phyloP scores from a whole-genome alignment of 768 basidiomycete genomes.

The Calocera cornea region DNA sequence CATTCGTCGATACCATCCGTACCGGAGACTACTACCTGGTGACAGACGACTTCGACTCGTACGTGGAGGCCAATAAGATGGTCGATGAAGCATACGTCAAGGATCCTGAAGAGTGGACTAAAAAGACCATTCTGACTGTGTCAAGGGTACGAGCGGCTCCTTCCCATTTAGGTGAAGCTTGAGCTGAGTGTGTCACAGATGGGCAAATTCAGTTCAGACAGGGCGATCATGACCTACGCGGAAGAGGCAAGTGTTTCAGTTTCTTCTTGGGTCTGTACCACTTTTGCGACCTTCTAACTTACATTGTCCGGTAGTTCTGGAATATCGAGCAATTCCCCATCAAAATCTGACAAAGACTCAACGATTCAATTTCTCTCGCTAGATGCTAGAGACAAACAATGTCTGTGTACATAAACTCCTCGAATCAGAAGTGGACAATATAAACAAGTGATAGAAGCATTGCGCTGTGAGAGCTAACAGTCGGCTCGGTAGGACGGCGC shows the following conservation, averaged over 20 bases:
- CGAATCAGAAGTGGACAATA: too few species aligned
- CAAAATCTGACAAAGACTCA: not conserved
- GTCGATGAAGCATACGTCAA: slow-evolving; percentile 72
- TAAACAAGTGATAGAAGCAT: too few species aligned
- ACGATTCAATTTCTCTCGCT: not conserved
- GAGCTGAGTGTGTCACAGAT: slow-evolving; percentile 35
- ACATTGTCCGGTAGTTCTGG: slow-evolving; percentile 12
- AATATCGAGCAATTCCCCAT: slow-evolving; percentile 15
- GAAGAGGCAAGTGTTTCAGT: slow-evolving; percentile 30
- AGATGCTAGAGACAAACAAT: not conserved
- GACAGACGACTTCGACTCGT: slow-evolving; percentile 90
- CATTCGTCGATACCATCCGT: slow-evolving; percentile 65
- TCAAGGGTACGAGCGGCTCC: slow-evolving; percentile 43
- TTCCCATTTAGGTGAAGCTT: too few species aligned
- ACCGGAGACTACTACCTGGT: slow-evolving; percentile 68
- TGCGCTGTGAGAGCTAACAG: too few species aligned
- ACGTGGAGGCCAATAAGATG: slow-evolving; percentile 21
- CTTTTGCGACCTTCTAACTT: slow-evolving; percentile 5
- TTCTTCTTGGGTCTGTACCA: not conserved
- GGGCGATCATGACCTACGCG: slow-evolving; percentile 84
- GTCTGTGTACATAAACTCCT: not conserved
- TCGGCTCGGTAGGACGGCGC: too few species aligned
- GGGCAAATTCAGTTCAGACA: slow-evolving; percentile 94
- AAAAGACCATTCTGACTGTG: slow-evolving; percentile 75
- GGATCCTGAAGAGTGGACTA: slow-evolving; percentile 77